Conservation (phyloP, 2,329 filamentous ascomycete species). For the Fusarium nanum region DNA sequence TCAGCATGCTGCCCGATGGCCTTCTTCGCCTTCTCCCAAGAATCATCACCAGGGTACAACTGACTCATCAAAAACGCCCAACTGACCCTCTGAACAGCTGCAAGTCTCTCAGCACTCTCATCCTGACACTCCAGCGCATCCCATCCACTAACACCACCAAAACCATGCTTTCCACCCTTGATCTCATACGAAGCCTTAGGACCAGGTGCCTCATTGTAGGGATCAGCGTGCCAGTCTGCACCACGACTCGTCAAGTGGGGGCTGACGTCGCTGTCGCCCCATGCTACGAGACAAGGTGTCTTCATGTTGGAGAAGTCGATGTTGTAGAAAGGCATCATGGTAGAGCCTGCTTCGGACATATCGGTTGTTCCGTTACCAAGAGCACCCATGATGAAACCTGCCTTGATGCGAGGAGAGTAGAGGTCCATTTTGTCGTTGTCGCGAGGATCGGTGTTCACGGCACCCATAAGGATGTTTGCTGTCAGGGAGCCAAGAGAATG, state of each 20-base stretch:
- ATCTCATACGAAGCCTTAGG: constrained; percentile 40
- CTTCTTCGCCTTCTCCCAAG: constrained; percentile 38
- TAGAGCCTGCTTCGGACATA: constrained; percentile 20
- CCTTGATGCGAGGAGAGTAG: constrained; percentile 41
- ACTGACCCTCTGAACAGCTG: constrained; percentile 38
- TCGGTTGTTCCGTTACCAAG: constrained; percentile 30
- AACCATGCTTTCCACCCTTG: constrained; percentile 41
- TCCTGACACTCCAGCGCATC: constrained; percentile 44
- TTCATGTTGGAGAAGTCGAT: constrained; percentile 39
- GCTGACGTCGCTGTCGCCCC: constrained; percentile 41
- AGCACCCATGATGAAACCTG: constrained; percentile 43
- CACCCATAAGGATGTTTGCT: constrained; percentile 36
- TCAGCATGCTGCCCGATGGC: constrained; percentile 22
- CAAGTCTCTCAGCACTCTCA: constrained; percentile 42
- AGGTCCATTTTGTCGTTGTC: constrained; percentile 25
- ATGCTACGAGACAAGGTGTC: constrained; percentile 38
- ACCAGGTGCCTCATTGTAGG: constrained; percentile 30
- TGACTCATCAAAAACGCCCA: constrained; percentile 44
- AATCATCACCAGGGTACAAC: constrained; percentile 30
- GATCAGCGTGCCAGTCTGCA: constrained; percentile 43
- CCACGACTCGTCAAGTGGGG: constrained; percentile 39
- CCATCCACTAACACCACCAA: constrained; percentile 46
- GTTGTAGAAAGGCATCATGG: constrained; percentile 37
- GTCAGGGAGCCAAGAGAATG: constrained; percentile 44
- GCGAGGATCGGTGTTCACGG: constrained; percentile 39